Percentiles rank a stretch among this genome's conserved stretches.
phyloP scores from a whole-genome alignment of 75 land plant genomes.

The Cunninghamia lanceolata region DNA sequence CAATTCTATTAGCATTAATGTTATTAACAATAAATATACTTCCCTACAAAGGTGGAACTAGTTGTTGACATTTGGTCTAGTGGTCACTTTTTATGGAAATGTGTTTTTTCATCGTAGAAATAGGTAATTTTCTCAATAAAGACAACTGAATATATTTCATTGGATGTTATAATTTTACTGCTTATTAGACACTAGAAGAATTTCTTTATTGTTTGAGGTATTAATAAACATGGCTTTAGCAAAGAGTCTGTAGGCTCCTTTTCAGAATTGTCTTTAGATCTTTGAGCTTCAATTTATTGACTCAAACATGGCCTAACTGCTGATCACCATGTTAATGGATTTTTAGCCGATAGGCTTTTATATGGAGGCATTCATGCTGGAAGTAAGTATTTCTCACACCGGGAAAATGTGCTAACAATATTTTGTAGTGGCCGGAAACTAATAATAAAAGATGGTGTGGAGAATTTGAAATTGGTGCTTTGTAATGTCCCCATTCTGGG shows the following conservation, averaged over 20 bases:
- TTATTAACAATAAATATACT: background rate
- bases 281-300: background rate
- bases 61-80: too few relatives aligned
- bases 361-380: too few relatives aligned
- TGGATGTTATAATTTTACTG: background rate
- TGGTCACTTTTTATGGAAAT: too few relatives aligned
- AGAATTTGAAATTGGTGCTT: too few relatives aligned
- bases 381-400: too few relatives aligned
- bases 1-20: background rate
- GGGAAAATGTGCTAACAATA: too few relatives aligned
- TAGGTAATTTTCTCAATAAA: background rate
- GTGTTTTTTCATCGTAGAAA: too few relatives aligned
- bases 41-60: background rate
- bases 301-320: background rate
- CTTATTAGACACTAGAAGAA: background rate
- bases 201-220: background rate
- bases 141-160: background rate
- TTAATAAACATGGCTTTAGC: background rate
- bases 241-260: background rate
- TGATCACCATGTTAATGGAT: background rate
- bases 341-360: too few relatives aligned
- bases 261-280: background rate
- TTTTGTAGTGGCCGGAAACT: too few relatives aligned
- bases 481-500: too few relatives aligned
- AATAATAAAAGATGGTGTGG: too few relatives aligned